phyloP scores from a whole-genome alignment of 257 asterid genomes.

The Anisodus tanguticus region DNA sequence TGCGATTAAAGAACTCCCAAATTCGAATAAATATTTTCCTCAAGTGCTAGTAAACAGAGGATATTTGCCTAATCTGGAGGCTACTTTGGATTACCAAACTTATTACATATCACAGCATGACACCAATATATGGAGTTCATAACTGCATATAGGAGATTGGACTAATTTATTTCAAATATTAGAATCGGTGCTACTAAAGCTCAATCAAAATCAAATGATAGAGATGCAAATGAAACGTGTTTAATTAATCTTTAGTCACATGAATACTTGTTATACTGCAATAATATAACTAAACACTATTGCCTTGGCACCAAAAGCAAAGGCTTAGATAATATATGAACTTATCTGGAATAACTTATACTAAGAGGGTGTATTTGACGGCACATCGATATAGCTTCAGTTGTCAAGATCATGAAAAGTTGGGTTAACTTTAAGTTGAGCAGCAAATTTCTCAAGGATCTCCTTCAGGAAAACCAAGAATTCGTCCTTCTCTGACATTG shows the following conservation, averaged over 20 bases:
- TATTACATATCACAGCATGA: no score
- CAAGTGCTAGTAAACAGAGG: not conserved
- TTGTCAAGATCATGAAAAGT: slow-evolving; percentile 46
- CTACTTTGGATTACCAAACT: no score
- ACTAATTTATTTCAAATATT: not conserved
- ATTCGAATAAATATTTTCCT: not conserved
- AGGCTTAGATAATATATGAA: not conserved
- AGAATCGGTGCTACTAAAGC: not conserved
- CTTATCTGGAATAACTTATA: not conserved
- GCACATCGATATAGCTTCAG: slow-evolving; percentile 20
- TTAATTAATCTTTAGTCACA: not conserved
- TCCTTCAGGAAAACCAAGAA: slow-evolving; percentile 43
- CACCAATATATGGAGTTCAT: not conserved
- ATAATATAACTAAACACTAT: not conserved
- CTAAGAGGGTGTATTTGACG: not conserved
- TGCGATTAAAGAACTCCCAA: not conserved
- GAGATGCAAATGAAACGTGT: not conserved
- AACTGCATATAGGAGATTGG: not conserved
- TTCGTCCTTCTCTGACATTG: slow-evolving; percentile 39
- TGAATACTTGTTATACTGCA: not conserved
- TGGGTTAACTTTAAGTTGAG: slow-evolving; percentile 59
- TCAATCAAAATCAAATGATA: not conserved
- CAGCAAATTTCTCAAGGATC: slow-evolving; percentile 56
- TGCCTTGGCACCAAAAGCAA: not conserved
- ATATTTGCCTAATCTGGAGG: no score